Evolutionary conservation across 345 rosid genomes (phyloP), one percentile per base, ranked within the genome.

Genomic region (Gossypium turneri): DNA sequence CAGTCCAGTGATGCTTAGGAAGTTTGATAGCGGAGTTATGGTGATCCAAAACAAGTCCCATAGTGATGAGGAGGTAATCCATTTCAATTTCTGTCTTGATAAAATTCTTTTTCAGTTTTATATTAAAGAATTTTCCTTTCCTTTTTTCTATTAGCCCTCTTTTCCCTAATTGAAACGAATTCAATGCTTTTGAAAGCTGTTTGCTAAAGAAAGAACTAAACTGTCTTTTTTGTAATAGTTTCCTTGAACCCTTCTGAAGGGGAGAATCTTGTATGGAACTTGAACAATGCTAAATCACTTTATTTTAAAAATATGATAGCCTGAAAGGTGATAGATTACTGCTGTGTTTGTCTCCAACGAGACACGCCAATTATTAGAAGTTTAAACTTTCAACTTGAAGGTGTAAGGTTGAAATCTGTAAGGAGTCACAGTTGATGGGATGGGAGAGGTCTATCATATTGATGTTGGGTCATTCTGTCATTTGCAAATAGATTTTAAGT

Each of bases 1-100:
- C 93, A 90, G 99, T 81, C 96, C 99, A 68, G 97, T 93, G 77
- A 90, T 89, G 91, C 92, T 95, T 85, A 90, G 99, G 84, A 95
- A 93, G 80, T 95, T 95, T 75, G 98, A 95, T 83, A 95, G 99
- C 25, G 98, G 98, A 82, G 99, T 91, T 59, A 89, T 86, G 92
- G 97, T 91, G 81, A 89, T 95, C 86, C 99, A 93, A 79, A 90
- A 85, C 79, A 93, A 95, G 85, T 85, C 97, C 81, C 94, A 91
- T 58, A 90, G 97, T 45, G 99, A 95, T 64, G 97, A 89, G 70
- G 97, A 95, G 98, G 98, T 95, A 77, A 61, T 78, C 75, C 48
- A 70, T 74, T 76, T 77, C 79, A 6, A 20, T 66, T 64, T 78
- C 47, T 53, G 47, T 56, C 8, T 61, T 55, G 20, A 41, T 60